These are phyloP conservation scores for Rhizopogon rudus DNA, from an alignment of 768 basidiomycete species.

Conservation along the genomic window DNA sequence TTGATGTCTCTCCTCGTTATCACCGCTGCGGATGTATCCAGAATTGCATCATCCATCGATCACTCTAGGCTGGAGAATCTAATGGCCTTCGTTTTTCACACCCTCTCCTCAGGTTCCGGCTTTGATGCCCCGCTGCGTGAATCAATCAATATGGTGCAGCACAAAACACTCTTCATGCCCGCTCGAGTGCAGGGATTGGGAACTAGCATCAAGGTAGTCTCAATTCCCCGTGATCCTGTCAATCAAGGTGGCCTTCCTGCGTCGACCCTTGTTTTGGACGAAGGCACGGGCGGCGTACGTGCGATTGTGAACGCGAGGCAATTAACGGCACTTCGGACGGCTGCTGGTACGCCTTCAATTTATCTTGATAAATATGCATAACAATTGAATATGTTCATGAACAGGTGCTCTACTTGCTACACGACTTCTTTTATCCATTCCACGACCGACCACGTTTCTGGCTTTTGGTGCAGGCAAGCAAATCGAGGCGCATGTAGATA, in stretches of 20 bases:
- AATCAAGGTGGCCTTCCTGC: slow-evolving; percentile 63
- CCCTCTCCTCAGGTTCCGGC: slow-evolving; percentile 31
- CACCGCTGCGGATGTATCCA: slow-evolving; percentile 52
- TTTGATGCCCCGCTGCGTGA: slow-evolving; percentile 52
- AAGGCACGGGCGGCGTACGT: slow-evolving; percentile 59
- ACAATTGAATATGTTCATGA: not conserved
- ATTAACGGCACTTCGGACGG: slow-evolving; percentile 78
- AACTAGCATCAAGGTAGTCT: slow-evolving; percentile 78
- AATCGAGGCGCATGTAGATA: slow-evolving; percentile 56
- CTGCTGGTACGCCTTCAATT: slow-evolving; percentile 50
- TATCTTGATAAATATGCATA: not conserved
- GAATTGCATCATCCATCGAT: slow-evolving; percentile 39
- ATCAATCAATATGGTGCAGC: slow-evolving; percentile 43
- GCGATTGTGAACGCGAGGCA: slow-evolving; percentile 75
- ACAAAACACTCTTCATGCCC: slow-evolving; percentile 82
- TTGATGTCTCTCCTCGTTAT: slow-evolving; percentile 55
- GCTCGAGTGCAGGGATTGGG: slow-evolving; percentile 50
- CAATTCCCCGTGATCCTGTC: slow-evolving; percentile 47
- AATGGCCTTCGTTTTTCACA: slow-evolving; percentile 56
- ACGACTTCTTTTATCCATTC: slow-evolving; percentile 39
- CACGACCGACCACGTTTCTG: slow-evolving; percentile 40
- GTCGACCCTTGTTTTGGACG: slow-evolving; percentile 73
- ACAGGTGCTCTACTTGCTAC: slow-evolving; percentile 69
- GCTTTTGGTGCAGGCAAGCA: slow-evolving; percentile 76
- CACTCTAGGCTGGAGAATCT: slow-evolving; percentile 44